Evolutionary conservation across 305 asterid genomes (phyloP).

Genomic region (Euphrasia arctica): DNA sequence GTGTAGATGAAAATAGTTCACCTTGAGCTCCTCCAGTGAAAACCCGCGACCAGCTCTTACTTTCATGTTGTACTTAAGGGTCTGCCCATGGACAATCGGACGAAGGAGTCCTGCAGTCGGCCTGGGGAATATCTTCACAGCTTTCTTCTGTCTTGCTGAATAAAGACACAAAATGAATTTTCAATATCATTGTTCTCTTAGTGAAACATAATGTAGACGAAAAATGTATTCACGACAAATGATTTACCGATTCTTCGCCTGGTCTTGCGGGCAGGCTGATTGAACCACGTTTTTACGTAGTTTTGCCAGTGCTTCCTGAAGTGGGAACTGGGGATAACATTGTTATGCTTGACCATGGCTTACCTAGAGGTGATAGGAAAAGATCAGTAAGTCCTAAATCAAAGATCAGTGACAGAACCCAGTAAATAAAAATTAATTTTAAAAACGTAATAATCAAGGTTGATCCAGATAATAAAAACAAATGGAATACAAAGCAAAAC

Average conservation of each 20-base stretch:
- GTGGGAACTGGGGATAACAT: background rate
- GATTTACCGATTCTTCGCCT: background rate
- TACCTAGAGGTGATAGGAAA: background rate
- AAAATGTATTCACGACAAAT: background rate
- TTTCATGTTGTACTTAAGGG: slow-evolving; percentile 3
- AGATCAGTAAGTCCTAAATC: background rate
- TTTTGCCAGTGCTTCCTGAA: slow-evolving; percentile 2
- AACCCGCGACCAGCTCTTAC: background rate
- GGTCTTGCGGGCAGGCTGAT: slow-evolving; percentile 2
- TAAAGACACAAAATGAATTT: background rate
- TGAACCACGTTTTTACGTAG: background rate
- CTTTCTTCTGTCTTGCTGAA: slow-evolving; percentile 5
- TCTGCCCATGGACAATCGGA: slow-evolving; percentile 2
- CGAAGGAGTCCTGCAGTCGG: background rate
- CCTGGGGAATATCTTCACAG: background rate
- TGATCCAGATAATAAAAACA: too few relatives aligned
- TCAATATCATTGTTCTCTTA: background rate
- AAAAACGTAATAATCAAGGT: too few relatives aligned
- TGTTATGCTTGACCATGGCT: slow-evolving; percentile 3
- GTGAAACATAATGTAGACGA: background rate
- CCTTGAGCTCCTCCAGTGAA: background rate
- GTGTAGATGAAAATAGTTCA: slow-evolving; percentile 23
- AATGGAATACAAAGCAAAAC: too few relatives aligned
- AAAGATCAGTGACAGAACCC: too few relatives aligned
- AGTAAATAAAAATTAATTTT: too few relatives aligned